Conservation (phyloP, 2,329 filamentous ascomycete genomes). For the Sporothrix dimorphospora region DNA sequence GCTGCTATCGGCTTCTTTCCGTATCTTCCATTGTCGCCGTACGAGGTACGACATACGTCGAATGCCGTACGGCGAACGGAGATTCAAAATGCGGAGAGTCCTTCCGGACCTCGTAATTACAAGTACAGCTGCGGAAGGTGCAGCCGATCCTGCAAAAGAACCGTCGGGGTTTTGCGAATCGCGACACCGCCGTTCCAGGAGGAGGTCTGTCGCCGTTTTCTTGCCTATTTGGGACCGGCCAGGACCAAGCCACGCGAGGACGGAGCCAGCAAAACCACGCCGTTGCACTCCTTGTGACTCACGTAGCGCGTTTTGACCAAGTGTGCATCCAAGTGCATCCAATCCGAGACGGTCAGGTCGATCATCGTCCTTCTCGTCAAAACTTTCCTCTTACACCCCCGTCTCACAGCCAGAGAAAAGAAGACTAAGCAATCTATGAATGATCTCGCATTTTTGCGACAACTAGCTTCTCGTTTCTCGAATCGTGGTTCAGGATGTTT, state of each 20-base stretch:
- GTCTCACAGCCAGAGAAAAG: too few relatives aligned
- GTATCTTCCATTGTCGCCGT: not conserved
- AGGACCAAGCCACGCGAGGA: not conserved
- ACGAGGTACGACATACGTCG: too few relatives aligned
- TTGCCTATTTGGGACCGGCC: constrained; percentile 2
- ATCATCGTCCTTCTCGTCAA: too few relatives aligned
- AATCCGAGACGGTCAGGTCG: too few relatives aligned
- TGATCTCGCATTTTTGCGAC: too few relatives aligned
- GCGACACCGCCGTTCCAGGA: not conserved
- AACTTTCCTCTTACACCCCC: too few relatives aligned
- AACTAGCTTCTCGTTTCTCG: not conserved
- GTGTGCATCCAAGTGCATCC: not conserved
- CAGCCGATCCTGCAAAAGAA: not conserved
- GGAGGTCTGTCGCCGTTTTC: not conserved
- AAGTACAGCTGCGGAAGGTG: too few relatives aligned
- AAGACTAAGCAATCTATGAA: too few relatives aligned
- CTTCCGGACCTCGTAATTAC: not conserved
- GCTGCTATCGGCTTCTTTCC: too few relatives aligned
- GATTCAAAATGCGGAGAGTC: not conserved
- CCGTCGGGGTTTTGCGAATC: not conserved
- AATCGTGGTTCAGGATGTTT: not conserved
- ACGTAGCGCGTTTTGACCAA: constrained; percentile 1
- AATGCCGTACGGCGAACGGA: not conserved
- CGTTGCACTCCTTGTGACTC: not conserved
- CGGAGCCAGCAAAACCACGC: not conserved